These are phyloP conservation scores for Vicia faba DNA, from an alignment of 306 rosid genomes.

Conservation along the genomic window DNA sequence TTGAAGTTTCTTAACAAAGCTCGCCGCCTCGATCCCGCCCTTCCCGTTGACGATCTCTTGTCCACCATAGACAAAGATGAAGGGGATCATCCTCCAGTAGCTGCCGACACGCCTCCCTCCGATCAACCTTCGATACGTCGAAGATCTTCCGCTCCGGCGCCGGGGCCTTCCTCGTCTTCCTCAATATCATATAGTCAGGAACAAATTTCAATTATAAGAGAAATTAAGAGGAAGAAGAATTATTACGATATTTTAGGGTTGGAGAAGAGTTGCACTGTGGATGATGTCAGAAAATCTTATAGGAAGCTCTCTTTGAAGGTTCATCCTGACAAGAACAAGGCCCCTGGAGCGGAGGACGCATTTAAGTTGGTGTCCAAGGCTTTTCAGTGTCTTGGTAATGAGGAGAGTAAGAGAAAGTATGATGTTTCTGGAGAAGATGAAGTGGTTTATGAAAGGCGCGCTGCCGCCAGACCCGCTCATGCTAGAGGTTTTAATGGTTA, in stretches of 20 bases:
- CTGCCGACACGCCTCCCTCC: constrained; percentile 24
- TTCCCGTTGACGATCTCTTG: constrained; percentile 72
- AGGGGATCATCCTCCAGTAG: constrained; percentile 38
- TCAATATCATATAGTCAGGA: constrained; percentile 64
- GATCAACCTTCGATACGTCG: constrained; percentile 71
- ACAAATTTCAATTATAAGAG: constrained; percentile 65
- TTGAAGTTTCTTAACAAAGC: constrained; percentile 76
- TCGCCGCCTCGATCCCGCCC: constrained; percentile 78
- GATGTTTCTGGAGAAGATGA: constrained; percentile 80
- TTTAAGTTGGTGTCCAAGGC: constrained; percentile 90
- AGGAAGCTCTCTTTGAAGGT: constrained; percentile 88
- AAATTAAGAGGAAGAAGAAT: constrained; percentile 80
- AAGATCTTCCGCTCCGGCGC: constrained; percentile 40
- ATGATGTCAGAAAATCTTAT: constrained; percentile 82
- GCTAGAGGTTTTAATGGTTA: constrained; percentile 62
- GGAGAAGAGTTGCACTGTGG: constrained; percentile 80
- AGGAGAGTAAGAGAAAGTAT: constrained; percentile 66
- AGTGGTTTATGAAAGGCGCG: constrained; percentile 60
- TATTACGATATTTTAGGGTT: constrained; percentile 83
- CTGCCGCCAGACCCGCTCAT: constrained; percentile 46
- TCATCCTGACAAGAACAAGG: constrained; percentile 93
- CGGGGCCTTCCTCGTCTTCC: constrained; percentile 30
- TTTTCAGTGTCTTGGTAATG: constrained; percentile 84
- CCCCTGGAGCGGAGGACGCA: constrained; percentile 92
- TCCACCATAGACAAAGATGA: constrained; percentile 32